Evolutionary conservation across 805 yeast species (phyloP).

Genomic region (Spathaspora sp.): DNA sequence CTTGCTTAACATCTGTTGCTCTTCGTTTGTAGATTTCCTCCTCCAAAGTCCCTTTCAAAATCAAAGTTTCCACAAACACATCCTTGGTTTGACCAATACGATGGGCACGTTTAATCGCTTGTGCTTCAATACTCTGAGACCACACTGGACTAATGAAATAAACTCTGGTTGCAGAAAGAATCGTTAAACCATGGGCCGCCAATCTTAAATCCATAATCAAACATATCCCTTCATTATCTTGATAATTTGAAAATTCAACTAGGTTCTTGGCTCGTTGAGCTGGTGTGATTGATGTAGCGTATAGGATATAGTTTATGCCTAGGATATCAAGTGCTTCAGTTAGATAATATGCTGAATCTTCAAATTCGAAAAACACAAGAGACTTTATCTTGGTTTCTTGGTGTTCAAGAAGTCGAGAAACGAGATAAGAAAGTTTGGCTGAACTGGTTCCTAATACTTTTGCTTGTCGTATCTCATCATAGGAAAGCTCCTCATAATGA

Average conservation of each 20-base stretch:
- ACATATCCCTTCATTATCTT: conserved; percentile 42
- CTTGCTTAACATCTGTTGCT: conserved; percentile 8
- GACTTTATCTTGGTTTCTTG: conserved; percentile 46
- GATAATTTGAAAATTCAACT: conserved; percentile 43
- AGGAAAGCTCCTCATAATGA: background rate
- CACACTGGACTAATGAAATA: conserved; percentile 72
- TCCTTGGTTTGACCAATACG: conserved; percentile 67
- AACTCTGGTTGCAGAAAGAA: conserved; percentile 64
- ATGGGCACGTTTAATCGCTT: conserved; percentile 74
- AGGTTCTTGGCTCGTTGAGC: conserved; percentile 50
- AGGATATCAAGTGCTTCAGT: conserved; percentile 61
- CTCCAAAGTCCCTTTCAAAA: conserved; percentile 60
- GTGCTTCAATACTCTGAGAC: conserved; percentile 68
- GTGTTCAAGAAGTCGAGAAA: conserved; percentile 51
- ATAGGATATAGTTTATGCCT: conserved; percentile 59
- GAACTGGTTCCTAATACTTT: conserved; percentile 59
- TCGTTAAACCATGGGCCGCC: conserved; percentile 69
- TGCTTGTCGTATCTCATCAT: conserved; percentile 23
- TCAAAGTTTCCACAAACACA: conserved; percentile 66
- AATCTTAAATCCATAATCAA: conserved; percentile 64
- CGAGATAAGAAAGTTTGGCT: conserved; percentile 58
- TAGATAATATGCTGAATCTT: conserved; percentile 65
- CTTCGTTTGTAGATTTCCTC: conserved; percentile 58
- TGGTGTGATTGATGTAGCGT: conserved; percentile 57
- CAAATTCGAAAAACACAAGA: conserved; percentile 66